phyloP scores from a whole-genome alignment of 2,329 filamentous ascomycete species.

The Aspergillus phoenicis region DNA sequence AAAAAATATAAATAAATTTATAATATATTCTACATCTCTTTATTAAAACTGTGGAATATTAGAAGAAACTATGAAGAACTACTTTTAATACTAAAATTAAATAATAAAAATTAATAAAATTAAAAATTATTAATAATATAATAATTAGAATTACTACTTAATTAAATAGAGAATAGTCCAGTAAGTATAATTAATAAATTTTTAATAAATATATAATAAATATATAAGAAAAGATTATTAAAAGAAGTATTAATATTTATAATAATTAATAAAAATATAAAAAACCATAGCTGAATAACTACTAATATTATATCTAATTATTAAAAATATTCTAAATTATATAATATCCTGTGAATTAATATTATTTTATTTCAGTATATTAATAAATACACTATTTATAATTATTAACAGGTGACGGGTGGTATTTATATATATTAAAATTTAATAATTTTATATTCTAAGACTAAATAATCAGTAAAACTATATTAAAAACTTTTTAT shows the following conservation, averaged over 20 bases:
- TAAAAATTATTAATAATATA: not conserved
- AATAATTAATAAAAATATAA: not conserved
- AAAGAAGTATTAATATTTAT: not conserved
- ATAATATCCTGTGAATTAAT: not conserved
- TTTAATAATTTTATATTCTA: no score
- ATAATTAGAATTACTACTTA: not conserved
- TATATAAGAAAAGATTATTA: not conserved
- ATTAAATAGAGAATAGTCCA: not conserved
- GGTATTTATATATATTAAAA: no score
- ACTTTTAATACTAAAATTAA: not conserved
- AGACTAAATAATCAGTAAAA: no score
- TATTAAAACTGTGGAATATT: not conserved
- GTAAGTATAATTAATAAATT: slow-evolving; percentile 8
- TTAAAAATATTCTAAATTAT: not conserved
- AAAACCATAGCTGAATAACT: no score
- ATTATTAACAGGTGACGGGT: no score
- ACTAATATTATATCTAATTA: not conserved
- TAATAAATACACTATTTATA: not conserved
- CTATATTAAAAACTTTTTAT: no score
- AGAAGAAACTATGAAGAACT: not conserved
- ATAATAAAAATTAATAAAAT: slow-evolving; percentile 1
- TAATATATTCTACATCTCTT: not conserved
- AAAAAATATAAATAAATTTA: slow-evolving; percentile 1
- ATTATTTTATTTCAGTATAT: not conserved
- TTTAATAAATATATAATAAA: slow-evolving; percentile 3